Evolutionary conservation across 495 filamentous ascomycete species (phyloP), one percentile per base, ranked within the genome.

Genomic region (Podospora tetraspora): DNA sequence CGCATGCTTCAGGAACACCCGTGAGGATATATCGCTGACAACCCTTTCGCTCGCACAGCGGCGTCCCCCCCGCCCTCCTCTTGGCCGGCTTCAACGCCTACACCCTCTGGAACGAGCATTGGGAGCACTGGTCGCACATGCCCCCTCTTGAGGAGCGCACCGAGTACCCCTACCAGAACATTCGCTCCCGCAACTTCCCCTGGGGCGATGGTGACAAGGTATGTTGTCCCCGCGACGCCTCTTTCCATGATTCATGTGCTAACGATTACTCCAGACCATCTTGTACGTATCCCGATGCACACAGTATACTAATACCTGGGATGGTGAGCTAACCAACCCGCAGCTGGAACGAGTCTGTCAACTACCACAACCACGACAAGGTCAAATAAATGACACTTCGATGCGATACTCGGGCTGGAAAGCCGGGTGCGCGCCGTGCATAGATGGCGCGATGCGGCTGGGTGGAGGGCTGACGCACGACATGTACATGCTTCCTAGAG

Each of bases 181-280:
- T 97, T 76, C 88, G 94, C 75, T 83, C 84, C 71, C 94, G 92
- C 86, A 95, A 94, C 85, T 97, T 82, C 86, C 86, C 87, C 72
- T 97, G 91, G 90, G 93, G 93, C 61, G 85, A 97, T 77, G 94
- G 94, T 77, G 94, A 97, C 80, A 93, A 96, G 90, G 91, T 92
- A 61, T 75, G 88, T 89, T 85, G 88, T 61, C 59, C 30, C 61
- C 59, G 4, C 52, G 63, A 34, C 22, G 12, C 27, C 0, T 8
- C 23, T 56, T 9, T 24, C n/a, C 56, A 6, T 21, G 21, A 2
- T 22, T 25, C 24, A 8, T 56, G 62, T 24, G 24, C 13, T 37
- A 23, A 62, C 60, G 23, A 24, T 30, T 2, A 2, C 16, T 5
- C 7, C 23, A 76, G 81, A 83, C 81, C 67, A 23, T 81, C 24